Base-by-base conservation (phyloP, 1,139 yeast genomes). In the Pichia sp. region DNA sequence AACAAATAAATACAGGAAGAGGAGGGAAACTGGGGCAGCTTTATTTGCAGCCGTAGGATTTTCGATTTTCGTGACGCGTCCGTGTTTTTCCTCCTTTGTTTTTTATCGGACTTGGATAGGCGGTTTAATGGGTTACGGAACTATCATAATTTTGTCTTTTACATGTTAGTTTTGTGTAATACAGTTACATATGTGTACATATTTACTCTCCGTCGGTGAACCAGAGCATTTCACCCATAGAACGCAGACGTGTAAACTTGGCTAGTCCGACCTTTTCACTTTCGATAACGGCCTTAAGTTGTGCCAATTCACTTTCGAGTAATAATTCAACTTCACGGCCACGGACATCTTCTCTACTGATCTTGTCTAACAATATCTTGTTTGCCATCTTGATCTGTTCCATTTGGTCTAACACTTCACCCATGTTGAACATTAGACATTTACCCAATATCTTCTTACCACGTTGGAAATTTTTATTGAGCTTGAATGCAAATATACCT, bases 301-400 rank as follows among this genome's bases (percentile, higher is more conserved):
- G 91, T 51, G 79, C 75, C 55, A 87, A 71, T 64, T 93, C 99
- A 43, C 84, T 77, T 12, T 84, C 83, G 42, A 90, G 71, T 44
- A 93, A 70, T 51, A 85, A 74, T 58, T 85, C 88, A 31, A 78
- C 79, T 63, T 89, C 96, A 54, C 79, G 79, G 1, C 94, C 96
- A 60, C 80, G 81, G 30, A 93, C 97, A 63, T 93, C 98, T 52
- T 86, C 96, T 66, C 98, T 77, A 53, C 84, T 85, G 50, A 91
- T 81, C 63, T 91, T 91, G 19, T 83, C 83, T 50, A 91, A 71
- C 49, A 93, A 73, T 14, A 85, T 81, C 41, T 76, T 72, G 62
- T 89, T 82, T 42, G 81, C 84, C 27, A 67, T 66, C 53, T 87
- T 82, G 56, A 87, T 73, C 8, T 66, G 68, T 38, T 77, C 79